These are phyloP conservation scores for Stachybotrys chlorohalonatus DNA, from an alignment of 2,329 filamentous ascomycete genomes.

Conservation along the genomic window DNA sequence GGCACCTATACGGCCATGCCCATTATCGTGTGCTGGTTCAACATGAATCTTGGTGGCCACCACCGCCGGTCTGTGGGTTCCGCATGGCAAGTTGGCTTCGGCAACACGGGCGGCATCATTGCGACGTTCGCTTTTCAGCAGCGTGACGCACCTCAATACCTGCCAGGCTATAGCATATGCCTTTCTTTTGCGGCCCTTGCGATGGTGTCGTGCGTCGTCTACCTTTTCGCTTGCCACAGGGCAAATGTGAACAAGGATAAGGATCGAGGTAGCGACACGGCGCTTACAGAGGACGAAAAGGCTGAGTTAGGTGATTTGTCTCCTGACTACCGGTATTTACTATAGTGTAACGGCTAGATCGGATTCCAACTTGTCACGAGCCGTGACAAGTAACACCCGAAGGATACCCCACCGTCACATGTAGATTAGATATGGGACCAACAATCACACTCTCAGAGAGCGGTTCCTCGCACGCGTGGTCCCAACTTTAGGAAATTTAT, in stretches of 20 bases:
- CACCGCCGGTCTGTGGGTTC: constrained; percentile 61
- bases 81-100: constrained; percentile 71
- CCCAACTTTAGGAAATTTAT: too few species aligned
- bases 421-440: neutral
- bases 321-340: constrained; percentile 50
- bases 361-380: neutral
- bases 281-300: constrained; percentile 54
- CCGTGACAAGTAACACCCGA: too few species aligned
- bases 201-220: constrained; percentile 49
- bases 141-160: constrained; percentile 60
- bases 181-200: constrained; percentile 65
- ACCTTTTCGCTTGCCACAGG: constrained; percentile 46
- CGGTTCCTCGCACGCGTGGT: too few species aligned
- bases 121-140: constrained; percentile 61
- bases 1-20: constrained; percentile 86
- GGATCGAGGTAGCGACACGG: constrained; percentile 26
- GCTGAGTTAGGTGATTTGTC: constrained; percentile 49
- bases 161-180: constrained; percentile 67
- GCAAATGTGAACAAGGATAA: constrained; percentile 54
- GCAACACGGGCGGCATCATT: constrained; percentile 73
- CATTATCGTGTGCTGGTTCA: constrained; percentile 75
- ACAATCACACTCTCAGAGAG: too few species aligned
- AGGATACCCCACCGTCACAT: constrained; percentile 2
- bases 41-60: constrained; percentile 70
- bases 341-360: constrained; percentile 25